Percentiles rank a stretch among this genome's conserved stretches.
phyloP scores from a whole-genome alignment of 2,329 filamentous ascomycete species.

The Trichoderma gracile region DNA sequence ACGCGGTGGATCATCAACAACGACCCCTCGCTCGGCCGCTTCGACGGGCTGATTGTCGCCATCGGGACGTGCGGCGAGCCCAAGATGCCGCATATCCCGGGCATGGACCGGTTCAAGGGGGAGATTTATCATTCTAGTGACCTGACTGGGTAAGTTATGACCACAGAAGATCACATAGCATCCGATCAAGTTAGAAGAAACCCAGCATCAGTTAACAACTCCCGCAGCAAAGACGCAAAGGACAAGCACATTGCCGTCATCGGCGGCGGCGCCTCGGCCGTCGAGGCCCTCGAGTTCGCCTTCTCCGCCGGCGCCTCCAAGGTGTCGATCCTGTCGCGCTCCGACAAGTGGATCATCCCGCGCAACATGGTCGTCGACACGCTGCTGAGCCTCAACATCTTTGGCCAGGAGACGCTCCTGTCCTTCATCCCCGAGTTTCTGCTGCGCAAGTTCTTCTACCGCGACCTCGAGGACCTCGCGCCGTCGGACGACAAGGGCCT shows the following conservation, averaged over 20 bases:
- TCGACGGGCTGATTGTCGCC: conserved; percentile 76
- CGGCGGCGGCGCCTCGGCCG: conserved; percentile 76
- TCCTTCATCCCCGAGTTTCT: conserved; percentile 78
- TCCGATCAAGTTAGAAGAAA: not conserved
- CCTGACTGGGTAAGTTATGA: conserved; percentile 59
- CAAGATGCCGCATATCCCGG: conserved; percentile 69
- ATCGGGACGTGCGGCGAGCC: conserved; percentile 79
- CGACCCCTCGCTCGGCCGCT: conserved; percentile 65
- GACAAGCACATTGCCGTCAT: conserved; percentile 76
- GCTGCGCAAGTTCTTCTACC: conserved; percentile 77
- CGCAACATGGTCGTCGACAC: conserved; percentile 74
- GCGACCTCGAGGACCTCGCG: conserved; percentile 73
- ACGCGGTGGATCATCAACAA: conserved; percentile 84
- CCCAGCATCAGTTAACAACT: conserved; percentile 27
- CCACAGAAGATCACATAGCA: not conserved
- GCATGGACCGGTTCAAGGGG: conserved; percentile 72
- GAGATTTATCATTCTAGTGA: conserved; percentile 73
- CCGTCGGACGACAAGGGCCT: conserved; percentile 67
- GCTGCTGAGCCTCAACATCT: conserved; percentile 74
- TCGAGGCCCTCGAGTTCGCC: conserved; percentile 81
- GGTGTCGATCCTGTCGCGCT: conserved; percentile 71
- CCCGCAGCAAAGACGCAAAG: conserved; percentile 61
- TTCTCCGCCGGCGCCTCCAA: conserved; percentile 65
- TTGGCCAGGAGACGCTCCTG: conserved; percentile 73
- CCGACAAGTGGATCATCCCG: conserved; percentile 86